Percentiles rank a stretch among this genome's conserved stretches.
These are phyloP conservation scores for Stachybotrys elegans DNA, from an alignment of 2,329 filamentous ascomycete species.

Conservation along the genomic window DNA sequence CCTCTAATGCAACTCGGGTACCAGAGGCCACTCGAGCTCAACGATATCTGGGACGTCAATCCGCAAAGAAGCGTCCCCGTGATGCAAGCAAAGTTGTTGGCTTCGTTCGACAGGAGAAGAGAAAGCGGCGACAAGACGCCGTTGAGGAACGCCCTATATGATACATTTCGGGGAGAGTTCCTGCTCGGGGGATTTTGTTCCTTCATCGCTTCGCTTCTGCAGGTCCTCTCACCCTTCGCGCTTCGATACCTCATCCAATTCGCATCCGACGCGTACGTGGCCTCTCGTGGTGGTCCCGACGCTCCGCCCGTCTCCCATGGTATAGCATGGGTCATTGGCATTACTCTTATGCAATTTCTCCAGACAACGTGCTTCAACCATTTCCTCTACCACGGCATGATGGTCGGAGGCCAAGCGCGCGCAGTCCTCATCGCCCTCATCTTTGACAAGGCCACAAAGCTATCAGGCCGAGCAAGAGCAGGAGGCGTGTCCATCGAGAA, in stretches of 20 bases:
- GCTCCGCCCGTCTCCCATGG: slow-evolving; percentile 64
- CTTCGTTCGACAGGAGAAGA: neutral
- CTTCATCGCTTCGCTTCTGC: slow-evolving; percentile 62
- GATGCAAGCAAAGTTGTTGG: slow-evolving; percentile 57
- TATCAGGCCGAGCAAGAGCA: slow-evolving; percentile 78
- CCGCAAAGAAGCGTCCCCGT: slow-evolving; percentile 63
- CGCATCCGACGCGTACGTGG: slow-evolving; percentile 66
- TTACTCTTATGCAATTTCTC: slow-evolving; percentile 71
- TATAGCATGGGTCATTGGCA: slow-evolving; percentile 73
- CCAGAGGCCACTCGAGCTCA: slow-evolving; percentile 68
- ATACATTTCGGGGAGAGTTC: neutral
- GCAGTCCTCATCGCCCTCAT: slow-evolving; percentile 73
- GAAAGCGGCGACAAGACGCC: neutral
- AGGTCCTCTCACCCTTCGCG: slow-evolving; percentile 73
- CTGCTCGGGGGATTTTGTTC: slow-evolving; percentile 25
- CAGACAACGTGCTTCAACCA: slow-evolving; percentile 76
- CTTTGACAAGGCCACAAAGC: slow-evolving; percentile 78
- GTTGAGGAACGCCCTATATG: neutral
- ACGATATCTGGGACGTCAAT: slow-evolving; percentile 80
- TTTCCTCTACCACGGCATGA: slow-evolving; percentile 84
- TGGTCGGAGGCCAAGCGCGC: slow-evolving; percentile 72
- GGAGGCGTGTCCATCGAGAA: slow-evolving; percentile 58
- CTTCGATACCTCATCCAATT: slow-evolving; percentile 77
- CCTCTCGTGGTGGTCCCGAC: slow-evolving; percentile 39
- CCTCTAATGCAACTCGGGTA: slow-evolving; percentile 79